Base-by-base conservation (phyloP, 2,329 filamentous ascomycete genomes). In the Seiridium unicorne region DNA sequence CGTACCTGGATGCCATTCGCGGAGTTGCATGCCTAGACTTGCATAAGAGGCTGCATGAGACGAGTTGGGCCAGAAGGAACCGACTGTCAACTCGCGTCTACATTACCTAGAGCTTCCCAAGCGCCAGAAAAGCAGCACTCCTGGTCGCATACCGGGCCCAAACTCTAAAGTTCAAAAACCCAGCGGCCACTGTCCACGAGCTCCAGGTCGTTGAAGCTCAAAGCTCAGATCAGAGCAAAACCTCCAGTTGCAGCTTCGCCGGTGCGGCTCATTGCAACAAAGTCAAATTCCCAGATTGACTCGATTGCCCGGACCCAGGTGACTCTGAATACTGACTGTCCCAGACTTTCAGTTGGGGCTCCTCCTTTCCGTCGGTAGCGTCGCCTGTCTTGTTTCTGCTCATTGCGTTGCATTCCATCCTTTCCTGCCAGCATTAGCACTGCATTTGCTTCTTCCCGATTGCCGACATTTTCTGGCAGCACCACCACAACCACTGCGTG, bases 21-120 rank as follows among this genome's bases (percentile, higher is more conserved):
- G 36, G 38, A 55, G 53, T 35, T 55, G 53, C 53, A 55, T 42
- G 53, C 53, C 53, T 44, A 38, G 44, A 55, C 38, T 35, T 44
- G 53, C 53, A 55, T 55, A 35, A 54, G 53, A 55, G 38, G 53
- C 36, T 55, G 53, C 53, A 55, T 55, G 53, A 44, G 18, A 38
- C 10, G 36, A 48, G 46, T 48, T 42, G 38, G 38, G 7, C 38
- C 38, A 42, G 38, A 42, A 7, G 38, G 38, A 13, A 42, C 7
- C 7, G 38, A 42, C 38, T 42, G 38, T 8, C 7, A 42, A 13
- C 38, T 42, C 38, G 38, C 13, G 38, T 42, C 7, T 8, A 42
- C 13, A 8, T 42, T 42, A 26, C 18, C 18, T 26, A 26, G 18
- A 26, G 18, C 18, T 26, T 26, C 18, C 18, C 18, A 26, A 26